Base-by-base conservation (phyloP, 169 alveolate genomes). In the Ophryocystis elektroscirrha region DNA sequence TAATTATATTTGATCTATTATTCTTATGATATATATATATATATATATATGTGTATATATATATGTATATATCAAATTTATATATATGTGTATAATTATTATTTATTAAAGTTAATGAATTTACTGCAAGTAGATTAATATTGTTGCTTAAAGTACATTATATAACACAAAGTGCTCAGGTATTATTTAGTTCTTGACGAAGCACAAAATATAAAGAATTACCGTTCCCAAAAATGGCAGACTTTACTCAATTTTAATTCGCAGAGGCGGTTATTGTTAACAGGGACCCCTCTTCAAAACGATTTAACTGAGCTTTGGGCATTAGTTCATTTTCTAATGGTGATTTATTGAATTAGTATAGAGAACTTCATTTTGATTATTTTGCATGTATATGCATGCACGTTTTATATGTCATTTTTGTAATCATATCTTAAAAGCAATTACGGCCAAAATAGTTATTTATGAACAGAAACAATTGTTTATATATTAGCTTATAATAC, bases 281-380 rank as follows among this genome's bases (percentile, higher is more conserved):
- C 99, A 4, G 99, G 99, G 3, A 93, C 99, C 2, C 99, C 99
- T 0, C 71, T 93, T 24, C 95, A 93, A 69, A 93, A 93, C 79
- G 89, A 92, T 65, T 80, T 93, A 29, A 83, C 83, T 72, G 99
- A 93, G 67, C 76, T 93, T 28, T 93, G 99, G 97, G 86, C 97
- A 15, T 74, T 90, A 46, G 67, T 93, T 72, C 98, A 90, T 63
- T 93, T 93, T 75, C 76, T 93, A 30, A 88, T 90, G 96, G 98
- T 98, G 0, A 73, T 81, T 27, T 20, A 73, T 89, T 16, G 92
- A 90, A 50, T 60, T 83, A 35, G 95, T 87, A 56, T 52, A 25
- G 56, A 32, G 9, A 32, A 12, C 12, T 9, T 12, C 12, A 49
- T 56, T 47, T 56, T 32, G 0, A 1, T 42, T 25, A 19, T 9